phyloP scores from a whole-genome alignment of 306 rosid genomes.

The Vachellia collinsii region DNA sequence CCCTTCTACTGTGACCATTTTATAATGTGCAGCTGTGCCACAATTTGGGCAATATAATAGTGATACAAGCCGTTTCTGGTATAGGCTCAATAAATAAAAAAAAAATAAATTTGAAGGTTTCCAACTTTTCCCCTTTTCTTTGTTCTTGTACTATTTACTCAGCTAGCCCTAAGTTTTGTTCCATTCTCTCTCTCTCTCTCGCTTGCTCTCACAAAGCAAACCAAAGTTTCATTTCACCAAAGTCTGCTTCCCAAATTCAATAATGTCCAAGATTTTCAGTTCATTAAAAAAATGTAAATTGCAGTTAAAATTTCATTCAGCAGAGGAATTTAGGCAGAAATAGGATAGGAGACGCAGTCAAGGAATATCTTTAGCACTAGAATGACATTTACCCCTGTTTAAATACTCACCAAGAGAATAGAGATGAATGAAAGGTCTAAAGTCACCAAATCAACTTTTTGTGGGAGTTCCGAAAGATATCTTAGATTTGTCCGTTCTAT shows the following conservation, averaged over 20 bases:
- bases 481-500: constrained; percentile 89
- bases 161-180: background rate
- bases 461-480: constrained; percentile 84
- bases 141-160: too few species aligned
- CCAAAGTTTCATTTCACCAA: background rate
- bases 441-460: constrained; percentile 89
- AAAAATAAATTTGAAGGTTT: background rate
- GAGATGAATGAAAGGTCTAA: constrained; percentile 96
- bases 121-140: background rate
- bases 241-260: background rate
- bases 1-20: background rate
- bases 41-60: background rate
- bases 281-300: background rate
- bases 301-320: background rate
- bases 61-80: background rate
- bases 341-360: constrained; percentile 9
- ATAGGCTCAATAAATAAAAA: too few species aligned
- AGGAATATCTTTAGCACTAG: background rate
- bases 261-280: background rate
- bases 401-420: constrained; percentile 76
- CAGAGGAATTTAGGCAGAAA: background rate
- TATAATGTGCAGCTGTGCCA: background rate
- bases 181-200: background rate
- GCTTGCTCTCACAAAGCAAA: background rate
- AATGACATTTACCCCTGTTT: constrained; percentile 7